Percentiles rank a stretch among this genome's conserved stretches.
Evolutionary conservation across 2,329 filamentous ascomycete species (phyloP).

Genomic region (Alternaria sp.): DNA sequence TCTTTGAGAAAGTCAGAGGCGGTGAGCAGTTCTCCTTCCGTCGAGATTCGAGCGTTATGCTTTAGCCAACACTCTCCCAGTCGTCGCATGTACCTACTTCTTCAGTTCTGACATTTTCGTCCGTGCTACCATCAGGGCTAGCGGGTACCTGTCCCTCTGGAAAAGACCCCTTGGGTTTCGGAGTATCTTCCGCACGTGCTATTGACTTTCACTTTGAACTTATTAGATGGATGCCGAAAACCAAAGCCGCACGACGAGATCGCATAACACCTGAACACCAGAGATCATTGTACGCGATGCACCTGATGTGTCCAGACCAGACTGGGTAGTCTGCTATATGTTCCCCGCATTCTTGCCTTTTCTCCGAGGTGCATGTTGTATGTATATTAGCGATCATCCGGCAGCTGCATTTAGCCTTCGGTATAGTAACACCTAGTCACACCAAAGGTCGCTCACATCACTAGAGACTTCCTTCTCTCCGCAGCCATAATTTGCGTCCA

Average conservation of each 20-base stretch:
- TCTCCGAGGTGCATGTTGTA: not conserved
- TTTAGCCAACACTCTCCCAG: not conserved
- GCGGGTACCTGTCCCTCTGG: not conserved
- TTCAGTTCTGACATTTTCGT: not conserved
- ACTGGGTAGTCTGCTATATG: not conserved
- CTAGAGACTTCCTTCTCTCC: not conserved
- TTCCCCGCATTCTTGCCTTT: not conserved
- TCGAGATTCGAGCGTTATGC: not conserved
- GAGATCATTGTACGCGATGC: accelerated
- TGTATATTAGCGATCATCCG: not conserved
- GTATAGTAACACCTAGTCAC: not conserved
- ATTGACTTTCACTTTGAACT: not conserved
- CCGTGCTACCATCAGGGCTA: not conserved
- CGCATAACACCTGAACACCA: not conserved
- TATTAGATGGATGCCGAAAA: not conserved
- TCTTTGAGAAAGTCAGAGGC: not conserved
- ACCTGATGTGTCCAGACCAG: too few relatives aligned
- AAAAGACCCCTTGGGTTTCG: not conserved
- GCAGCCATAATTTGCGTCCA: not conserved
- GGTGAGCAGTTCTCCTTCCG: not conserved
- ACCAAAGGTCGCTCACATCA: not conserved
- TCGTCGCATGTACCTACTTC: not conserved
- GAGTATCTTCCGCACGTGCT: not conserved
- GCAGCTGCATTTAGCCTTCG: not conserved
- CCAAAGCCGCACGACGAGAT: not conserved